Evolutionary conservation across 305 asterid genomes (phyloP), one percentile per base, ranked within the genome.

Genomic region (Fraxinus velutina): DNA sequence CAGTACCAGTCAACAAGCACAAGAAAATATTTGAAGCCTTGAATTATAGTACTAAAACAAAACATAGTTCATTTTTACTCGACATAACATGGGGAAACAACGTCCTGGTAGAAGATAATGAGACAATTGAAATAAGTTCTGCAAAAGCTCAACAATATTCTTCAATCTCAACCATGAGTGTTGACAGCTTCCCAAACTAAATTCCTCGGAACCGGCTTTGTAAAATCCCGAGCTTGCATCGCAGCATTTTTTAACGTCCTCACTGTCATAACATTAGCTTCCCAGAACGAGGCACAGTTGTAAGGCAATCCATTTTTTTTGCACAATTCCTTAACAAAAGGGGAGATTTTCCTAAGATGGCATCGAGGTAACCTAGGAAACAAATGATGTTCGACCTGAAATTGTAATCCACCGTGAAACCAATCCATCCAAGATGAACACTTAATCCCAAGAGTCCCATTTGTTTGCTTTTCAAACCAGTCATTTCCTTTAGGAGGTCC

Each of bases 401-500:
- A 95, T 83, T 95, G 99, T 87, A 95, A 75, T 29, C 99, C 99
- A 33, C 99, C 99, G 15, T 93, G 96, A 57, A 95, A 95, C 97
- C 99, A 95, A 83, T 95, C 99, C 99, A 95, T 92, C 95, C 98
- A 91, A 15, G 95, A 55, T 0, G 95, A 73, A 79, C 98, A 95
- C 0, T 68, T 19, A 3, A 95, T 92, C 70, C 91, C 85, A 8
- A 95, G 90, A 8, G 89, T 86, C 1, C 98, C 98, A 21, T 68
- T 27, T 0, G 97, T 92, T 82, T 95, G 99, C 90, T 91, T 95
- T 88, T 95, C 94, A 15, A 92, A 91, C 99, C 98, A 95, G 44
- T 93, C 93, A 64, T 92, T 90, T 30, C 97, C 97, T 12, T 22
- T 87, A 0, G 97, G 97, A 3, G 81, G 83, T 9, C 98, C 99